These are phyloP conservation scores for Sporothrix mexicana DNA, from an alignment of 2,329 filamentous ascomycete genomes.

Conservation along the genomic window DNA sequence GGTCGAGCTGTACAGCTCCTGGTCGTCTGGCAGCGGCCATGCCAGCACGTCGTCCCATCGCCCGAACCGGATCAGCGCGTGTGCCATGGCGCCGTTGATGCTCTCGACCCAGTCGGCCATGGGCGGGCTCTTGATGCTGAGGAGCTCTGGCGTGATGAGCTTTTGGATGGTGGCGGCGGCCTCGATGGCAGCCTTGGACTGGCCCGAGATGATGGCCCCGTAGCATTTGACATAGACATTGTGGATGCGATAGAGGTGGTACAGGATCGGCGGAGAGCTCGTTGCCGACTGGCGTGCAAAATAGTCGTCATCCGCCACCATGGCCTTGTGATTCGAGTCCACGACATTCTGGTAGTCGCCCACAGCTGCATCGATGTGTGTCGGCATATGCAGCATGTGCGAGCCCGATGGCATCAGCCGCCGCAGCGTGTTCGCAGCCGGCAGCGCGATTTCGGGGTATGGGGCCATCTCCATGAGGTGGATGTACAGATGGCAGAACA, in stretches of 20 bases:
- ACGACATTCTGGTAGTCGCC: constrained; percentile 31
- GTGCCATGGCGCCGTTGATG: constrained; percentile 57
- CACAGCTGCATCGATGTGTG: constrained; percentile 29
- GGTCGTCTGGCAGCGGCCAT: constrained; percentile 52
- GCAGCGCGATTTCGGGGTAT: constrained; percentile 22
- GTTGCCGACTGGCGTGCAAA: constrained; percentile 48
- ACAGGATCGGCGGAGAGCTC: constrained; percentile 53
- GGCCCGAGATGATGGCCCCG: constrained; percentile 63
- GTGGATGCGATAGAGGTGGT: constrained; percentile 61
- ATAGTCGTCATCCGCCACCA: constrained; percentile 47
- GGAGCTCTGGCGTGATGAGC: constrained; percentile 47
- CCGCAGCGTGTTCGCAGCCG: constrained; percentile 21
- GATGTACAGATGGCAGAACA: constrained; percentile 66
- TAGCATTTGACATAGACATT: constrained; percentile 63
- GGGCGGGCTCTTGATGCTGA: constrained; percentile 55
- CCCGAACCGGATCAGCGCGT: constrained; percentile 63
- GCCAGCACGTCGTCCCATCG: constrained; percentile 58
- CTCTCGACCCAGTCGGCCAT: constrained; percentile 64
- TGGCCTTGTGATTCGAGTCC: constrained; percentile 30
- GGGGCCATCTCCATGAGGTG: constrained; percentile 37
- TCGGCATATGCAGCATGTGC: constrained; percentile 30
- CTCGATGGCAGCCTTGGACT: constrained; percentile 48
- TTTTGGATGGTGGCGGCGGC: constrained; percentile 51
- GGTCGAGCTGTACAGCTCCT: constrained; percentile 57
- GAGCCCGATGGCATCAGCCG: constrained; percentile 13